These are phyloP conservation scores for Lactifluus hygrophoroides DNA, from an alignment of 768 basidiomycete species.

Conservation along the genomic window DNA sequence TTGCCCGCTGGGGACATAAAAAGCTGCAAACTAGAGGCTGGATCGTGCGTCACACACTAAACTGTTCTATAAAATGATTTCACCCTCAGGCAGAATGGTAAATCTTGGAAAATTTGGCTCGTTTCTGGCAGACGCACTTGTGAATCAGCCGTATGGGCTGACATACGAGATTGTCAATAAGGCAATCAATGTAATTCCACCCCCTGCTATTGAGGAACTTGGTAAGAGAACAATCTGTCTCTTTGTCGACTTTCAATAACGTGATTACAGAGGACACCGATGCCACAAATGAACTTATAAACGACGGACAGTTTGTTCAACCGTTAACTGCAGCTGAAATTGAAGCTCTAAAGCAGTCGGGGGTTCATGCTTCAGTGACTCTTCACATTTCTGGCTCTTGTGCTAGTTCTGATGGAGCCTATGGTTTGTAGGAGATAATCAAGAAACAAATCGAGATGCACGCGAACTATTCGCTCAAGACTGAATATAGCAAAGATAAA, in stretches of 20 bases:
- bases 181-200: constrained; percentile 52
- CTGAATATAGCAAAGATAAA: constrained; percentile 98
- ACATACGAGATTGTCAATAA: constrained; percentile 80
- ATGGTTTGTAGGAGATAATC: constrained; percentile 75
- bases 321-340: constrained; percentile 82
- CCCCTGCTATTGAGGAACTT: constrained; percentile 65
- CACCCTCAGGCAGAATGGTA: constrained; percentile 41
- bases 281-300: constrained; percentile 94
- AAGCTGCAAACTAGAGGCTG: constrained; percentile 57
- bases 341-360: constrained; percentile 70
- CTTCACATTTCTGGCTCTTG: not conserved
- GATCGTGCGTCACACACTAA: constrained; percentile 2
- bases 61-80: not conserved
- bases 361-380: constrained; percentile 65
- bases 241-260: not conserved
- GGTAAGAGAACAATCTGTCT: constrained; percentile 40
- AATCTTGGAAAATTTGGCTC: constrained; percentile 80
- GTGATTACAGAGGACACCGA: constrained; percentile 76
- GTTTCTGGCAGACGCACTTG: constrained; percentile 68
- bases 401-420: not conserved
- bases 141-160: constrained; percentile 79
- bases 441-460: constrained; percentile 90
- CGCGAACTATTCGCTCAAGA: constrained; percentile 86
- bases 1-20: constrained; percentile 76
- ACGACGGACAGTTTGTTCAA: constrained; percentile 77